These are phyloP conservation scores for Huntiella savannae DNA, from an alignment of 2,329 filamentous ascomycete genomes.

Conservation along the genomic window DNA sequence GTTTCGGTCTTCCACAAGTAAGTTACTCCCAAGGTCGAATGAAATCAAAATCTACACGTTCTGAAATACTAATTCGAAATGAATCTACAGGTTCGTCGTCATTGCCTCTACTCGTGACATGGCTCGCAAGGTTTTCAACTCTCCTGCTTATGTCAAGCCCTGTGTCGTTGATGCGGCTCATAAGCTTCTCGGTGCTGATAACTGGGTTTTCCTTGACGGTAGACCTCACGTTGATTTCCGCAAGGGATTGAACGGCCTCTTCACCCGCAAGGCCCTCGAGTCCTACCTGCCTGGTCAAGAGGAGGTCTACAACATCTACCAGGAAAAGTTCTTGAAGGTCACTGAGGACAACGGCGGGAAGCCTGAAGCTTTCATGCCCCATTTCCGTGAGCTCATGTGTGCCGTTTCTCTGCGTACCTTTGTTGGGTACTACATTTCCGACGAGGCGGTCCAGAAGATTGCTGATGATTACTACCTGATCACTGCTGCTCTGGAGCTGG, in stretches of 20 bases:
- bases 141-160: conserved; percentile 76
- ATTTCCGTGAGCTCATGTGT: conserved; percentile 88
- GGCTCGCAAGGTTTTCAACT: conserved; percentile 93
- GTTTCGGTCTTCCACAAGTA: conserved; percentile 99
- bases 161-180: conserved; percentile 88
- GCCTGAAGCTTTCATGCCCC: conserved; percentile 71
- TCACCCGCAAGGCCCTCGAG: conserved; percentile 77
- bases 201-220: conserved; percentile 96
- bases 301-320: conserved; percentile 77
- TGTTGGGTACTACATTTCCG: conserved; percentile 84
- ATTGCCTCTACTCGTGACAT: conserved; percentile 91
- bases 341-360: conserved; percentile 54
- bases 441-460: conserved; percentile 81
- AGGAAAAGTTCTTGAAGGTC: conserved; percentile 56
- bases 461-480: conserved; percentile 94
- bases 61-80: background rate
- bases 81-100: conserved; percentile 60
- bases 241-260: conserved; percentile 85
- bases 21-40: conserved; percentile 15
- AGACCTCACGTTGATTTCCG: conserved; percentile 91
- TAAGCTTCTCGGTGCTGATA: conserved; percentile 78
- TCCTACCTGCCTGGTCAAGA: conserved; percentile 82
- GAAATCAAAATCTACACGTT: background rate
- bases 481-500: conserved; percentile 83
- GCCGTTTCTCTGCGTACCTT: conserved; percentile 94